Evolutionary conservation across 805 yeast species (phyloP).

Genomic region (Kockiozyma suomiensis): DNA sequence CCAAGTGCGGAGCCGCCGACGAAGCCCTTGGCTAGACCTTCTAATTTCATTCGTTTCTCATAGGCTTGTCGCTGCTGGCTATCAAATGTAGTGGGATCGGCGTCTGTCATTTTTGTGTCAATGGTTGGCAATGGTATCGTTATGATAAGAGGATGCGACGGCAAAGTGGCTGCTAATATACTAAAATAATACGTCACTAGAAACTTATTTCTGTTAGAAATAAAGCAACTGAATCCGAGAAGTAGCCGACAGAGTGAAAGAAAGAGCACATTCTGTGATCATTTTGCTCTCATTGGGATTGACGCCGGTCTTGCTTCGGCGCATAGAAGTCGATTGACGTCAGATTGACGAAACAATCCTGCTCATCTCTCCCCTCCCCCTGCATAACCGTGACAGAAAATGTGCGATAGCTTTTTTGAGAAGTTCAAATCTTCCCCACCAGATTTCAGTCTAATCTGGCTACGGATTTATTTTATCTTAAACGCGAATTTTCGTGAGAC

Average conservation of each 20-base stretch:
- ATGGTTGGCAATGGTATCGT: neutral
- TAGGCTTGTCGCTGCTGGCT: slow-evolving; percentile 15
- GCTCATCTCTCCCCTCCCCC: too few relatives aligned
- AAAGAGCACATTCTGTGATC: neutral
- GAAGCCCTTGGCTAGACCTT: slow-evolving; percentile 14
- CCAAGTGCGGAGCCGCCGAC: slow-evolving; percentile 14
- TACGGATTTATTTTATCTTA: too few relatives aligned
- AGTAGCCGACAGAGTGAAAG: too few relatives aligned
- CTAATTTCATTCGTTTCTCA: slow-evolving; percentile 12
- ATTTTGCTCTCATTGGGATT: neutral
- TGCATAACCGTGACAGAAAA: too few relatives aligned
- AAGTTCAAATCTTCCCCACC: neutral
- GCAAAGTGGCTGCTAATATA: too few relatives aligned
- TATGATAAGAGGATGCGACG: too few relatives aligned
- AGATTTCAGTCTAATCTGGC: neutral
- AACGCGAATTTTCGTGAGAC: too few relatives aligned
- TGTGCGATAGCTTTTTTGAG: neutral
- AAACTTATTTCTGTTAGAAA: too few relatives aligned
- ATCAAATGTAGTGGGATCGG: slow-evolving; percentile 8
- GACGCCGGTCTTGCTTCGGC: neutral
- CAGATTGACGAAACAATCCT: too few relatives aligned
- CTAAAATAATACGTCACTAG: too few relatives aligned
- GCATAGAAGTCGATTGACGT: too few relatives aligned
- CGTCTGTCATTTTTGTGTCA: slow-evolving; percentile 3
- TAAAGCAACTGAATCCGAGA: too few relatives aligned